phyloP scores from a whole-genome alignment of 179 eudicot species.

The Monotropa hypopitys region DNA sequence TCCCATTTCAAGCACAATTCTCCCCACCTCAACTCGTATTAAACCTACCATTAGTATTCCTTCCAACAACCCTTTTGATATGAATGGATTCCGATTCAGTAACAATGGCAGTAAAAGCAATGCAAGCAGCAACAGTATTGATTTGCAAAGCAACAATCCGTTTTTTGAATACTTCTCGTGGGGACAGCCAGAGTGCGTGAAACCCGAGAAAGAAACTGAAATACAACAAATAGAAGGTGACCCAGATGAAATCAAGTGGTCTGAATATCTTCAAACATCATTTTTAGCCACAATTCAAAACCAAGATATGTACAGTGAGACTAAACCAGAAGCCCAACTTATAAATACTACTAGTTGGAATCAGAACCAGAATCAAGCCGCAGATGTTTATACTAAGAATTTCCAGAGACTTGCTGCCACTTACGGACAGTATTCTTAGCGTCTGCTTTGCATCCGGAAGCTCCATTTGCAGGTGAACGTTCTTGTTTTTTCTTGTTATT shows the following conservation, averaged over 20 bases:
- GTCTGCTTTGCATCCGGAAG: neutral
- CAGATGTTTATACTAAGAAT: conserved; percentile 45
- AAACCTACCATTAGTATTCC: conserved; percentile 11
- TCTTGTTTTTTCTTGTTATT: neutral
- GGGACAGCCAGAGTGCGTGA: conserved; percentile 26
- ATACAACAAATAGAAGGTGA: conserved; percentile 19
- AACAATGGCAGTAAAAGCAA: conserved; percentile 13
- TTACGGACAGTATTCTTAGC: conserved; percentile 63
- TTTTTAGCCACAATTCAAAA: conserved; percentile 21
- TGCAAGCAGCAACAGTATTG: conserved; percentile 8
- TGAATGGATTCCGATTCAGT: conserved; percentile 16
- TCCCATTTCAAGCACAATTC: conserved; percentile 23
- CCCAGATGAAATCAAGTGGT: conserved; percentile 55
- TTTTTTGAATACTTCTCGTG: conserved; percentile 40
- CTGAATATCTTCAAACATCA: conserved; percentile 62
- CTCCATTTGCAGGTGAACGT: neutral
- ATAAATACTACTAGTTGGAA: conserved; percentile 19
- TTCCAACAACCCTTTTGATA: neutral
- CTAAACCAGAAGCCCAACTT: conserved; percentile 21
- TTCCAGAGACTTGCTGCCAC: conserved; percentile 66
- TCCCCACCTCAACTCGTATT: neutral
- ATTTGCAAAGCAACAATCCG: conserved; percentile 14
- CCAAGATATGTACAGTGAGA: conserved; percentile 26
- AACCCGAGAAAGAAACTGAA: conserved; percentile 24
- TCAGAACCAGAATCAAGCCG: conserved; percentile 23